Base-by-base conservation (phyloP, 140 eudicot genomes). In the Bidens hawaiensis region DNA sequence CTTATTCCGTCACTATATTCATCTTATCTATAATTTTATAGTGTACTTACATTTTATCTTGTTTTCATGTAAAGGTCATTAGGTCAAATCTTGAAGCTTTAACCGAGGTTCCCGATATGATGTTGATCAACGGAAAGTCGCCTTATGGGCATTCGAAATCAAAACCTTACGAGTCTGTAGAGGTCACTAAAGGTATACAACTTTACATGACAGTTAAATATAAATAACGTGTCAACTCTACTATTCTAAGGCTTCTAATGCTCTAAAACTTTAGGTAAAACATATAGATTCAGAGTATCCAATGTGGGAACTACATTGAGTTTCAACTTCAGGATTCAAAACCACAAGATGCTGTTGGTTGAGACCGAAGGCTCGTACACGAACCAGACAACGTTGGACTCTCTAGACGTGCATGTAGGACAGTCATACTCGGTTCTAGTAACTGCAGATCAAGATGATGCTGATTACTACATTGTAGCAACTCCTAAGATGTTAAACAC, bases 291-390 rank as follows among this genome's bases (percentile, higher is more conserved):
- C 28, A 75, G 88, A 60, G 60, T 86, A 23, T 76, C 83, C 13
- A 86, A 86, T 5, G 82, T 83, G 0, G 95, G 95, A 26, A 65
- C 72, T 17, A 49, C 45, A 15, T 60, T 71, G 50, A 80, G 88
- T 56, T 78, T 83, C 69, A 86, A 83, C 72, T 81, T 86, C 71
- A 73, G 83, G 64, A 75, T 86, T 30, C 80, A 76, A 62, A 78
- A 71, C 36, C 95, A 86, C 65, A 56, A 64, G 33, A 83, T 86
- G 95, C 67, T 79, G 16, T 14, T 86, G 15, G 95, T 83, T 0
- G 95, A 86, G 58, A 81, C 85, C 0, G 95, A 86, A 81, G 95
- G 95, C 21, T 83, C 91, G 13, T 81, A 86, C 67, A 86, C 95
- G 0, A 78, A 69, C 43, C 88, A 86, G 64, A 81, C 49, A 34